Evolutionary conservation across 768 basidiomycete species (phyloP).

Genomic region (Lactifluus rugatus): DNA sequence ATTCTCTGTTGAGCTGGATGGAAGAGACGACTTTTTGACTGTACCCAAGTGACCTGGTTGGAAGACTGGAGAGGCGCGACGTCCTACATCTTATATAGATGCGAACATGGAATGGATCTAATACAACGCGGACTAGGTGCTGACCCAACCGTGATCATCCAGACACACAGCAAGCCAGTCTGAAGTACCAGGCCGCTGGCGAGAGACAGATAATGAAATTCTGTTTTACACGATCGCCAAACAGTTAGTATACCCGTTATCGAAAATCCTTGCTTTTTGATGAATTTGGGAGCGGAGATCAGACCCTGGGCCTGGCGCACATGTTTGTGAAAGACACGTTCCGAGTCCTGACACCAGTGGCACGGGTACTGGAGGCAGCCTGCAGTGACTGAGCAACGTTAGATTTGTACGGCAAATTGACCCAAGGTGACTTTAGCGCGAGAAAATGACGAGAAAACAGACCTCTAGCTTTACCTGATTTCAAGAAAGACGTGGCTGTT

Average conservation of each 20-base stretch:
- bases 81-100: constrained; percentile 17
- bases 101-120: neutral
- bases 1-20: neutral
- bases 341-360: constrained; percentile 1
- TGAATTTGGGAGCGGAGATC: constrained; percentile 12
- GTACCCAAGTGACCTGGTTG: neutral
- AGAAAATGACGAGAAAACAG: constrained; percentile 13
- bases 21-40: neutral
- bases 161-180: neutral
- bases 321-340: constrained; percentile 6
- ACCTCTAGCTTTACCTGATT: constrained; percentile 5
- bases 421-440: constrained; percentile 5
- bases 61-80: neutral
- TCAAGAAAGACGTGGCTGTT: neutral
- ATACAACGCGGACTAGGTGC: constrained; percentile 12
- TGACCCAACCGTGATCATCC: neutral
- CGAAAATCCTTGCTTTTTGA: neutral
- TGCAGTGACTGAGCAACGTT: neutral
- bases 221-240: constrained; percentile 3
- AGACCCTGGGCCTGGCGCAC: constrained; percentile 7
- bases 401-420: constrained; percentile 14
- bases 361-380: neutral
- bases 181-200: neutral
- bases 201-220: constrained; percentile 1
- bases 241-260: neutral